phyloP scores from a whole-genome alignment of 2,329 filamentous ascomycete species.

The Metarhizium anisopliae region DNA sequence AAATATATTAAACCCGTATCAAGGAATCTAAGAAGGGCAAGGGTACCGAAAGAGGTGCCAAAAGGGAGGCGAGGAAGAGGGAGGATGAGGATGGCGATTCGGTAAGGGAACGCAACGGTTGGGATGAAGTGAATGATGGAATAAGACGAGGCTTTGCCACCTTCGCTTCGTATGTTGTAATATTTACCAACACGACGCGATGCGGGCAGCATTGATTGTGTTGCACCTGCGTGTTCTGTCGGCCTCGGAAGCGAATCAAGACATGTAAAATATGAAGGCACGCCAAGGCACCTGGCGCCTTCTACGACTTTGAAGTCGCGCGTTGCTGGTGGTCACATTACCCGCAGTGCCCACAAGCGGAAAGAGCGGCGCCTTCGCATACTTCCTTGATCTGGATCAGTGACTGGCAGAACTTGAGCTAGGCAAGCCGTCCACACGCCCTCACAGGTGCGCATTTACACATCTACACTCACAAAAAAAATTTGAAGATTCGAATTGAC shows the following conservation, averaged over 20 bases:
- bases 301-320: neutral
- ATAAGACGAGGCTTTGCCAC: neutral
- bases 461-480: no score
- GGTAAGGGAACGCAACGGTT: neutral
- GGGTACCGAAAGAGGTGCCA: conserved; percentile 1
- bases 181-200: neutral
- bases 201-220: neutral
- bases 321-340: neutral
- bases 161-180: neutral
- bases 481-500: no score
- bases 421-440: no score
- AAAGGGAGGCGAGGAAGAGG: neutral
- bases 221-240: neutral
- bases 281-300: neutral
- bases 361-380: neutral
- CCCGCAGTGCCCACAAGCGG: no score
- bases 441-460: no score
- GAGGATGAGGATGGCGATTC: conserved; percentile 1
- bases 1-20: neutral
- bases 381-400: neutral
- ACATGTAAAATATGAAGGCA: neutral
- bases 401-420: no score
- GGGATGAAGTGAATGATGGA: neutral
- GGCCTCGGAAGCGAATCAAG: neutral
- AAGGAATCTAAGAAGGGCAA: neutral